These are phyloP conservation scores for Metschnikowia reukaufii DNA, from an alignment of 805 yeast species.

Conservation along the genomic window DNA sequence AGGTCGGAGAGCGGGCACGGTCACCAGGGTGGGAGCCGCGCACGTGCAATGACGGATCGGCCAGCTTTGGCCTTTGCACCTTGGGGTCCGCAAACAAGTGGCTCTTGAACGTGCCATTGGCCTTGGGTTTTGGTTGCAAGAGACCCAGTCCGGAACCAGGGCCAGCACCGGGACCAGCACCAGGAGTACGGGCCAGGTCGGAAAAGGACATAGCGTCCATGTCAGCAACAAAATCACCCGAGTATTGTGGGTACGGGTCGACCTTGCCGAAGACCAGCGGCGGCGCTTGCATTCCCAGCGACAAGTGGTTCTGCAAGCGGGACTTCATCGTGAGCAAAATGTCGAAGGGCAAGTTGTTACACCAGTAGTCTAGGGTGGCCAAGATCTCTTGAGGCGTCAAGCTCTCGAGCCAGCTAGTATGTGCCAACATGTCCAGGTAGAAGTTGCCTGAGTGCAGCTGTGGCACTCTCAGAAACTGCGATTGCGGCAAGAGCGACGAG, in stretches of 20 bases:
- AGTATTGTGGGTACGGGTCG: slow-evolving; percentile 8
- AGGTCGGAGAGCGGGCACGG: slow-evolving; percentile 40
- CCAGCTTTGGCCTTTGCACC: slow-evolving; percentile 24
- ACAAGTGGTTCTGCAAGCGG: slow-evolving; percentile 43
- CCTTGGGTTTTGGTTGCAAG: slow-evolving; percentile 21
- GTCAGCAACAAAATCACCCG: slow-evolving; percentile 13
- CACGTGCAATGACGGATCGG: slow-evolving; percentile 21
- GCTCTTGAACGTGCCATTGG: slow-evolving; percentile 16
- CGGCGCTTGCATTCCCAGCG: slow-evolving; percentile 11
- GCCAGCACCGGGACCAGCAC: slow-evolving; percentile 1
- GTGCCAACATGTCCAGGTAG: slow-evolving; percentile 47
- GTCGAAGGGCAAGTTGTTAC: slow-evolving; percentile 52
- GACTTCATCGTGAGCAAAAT: slow-evolving; percentile 49
- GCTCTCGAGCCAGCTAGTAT: slow-evolving; percentile 32
- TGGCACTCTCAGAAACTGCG: slow-evolving; percentile 8
- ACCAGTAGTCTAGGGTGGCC: slow-evolving; percentile 53
- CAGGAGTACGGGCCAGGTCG: slow-evolving; percentile 1
- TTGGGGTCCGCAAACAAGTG: slow-evolving; percentile 20
- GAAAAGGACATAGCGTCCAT: slow-evolving; percentile 17
- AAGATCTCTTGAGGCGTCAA: slow-evolving; percentile 53
- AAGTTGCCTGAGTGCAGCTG: slow-evolving; percentile 10
- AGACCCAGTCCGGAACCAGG: slow-evolving; percentile 3
- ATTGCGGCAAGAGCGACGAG: slow-evolving; percentile 14
- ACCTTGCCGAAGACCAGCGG: slow-evolving; percentile 15
- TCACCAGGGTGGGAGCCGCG: slow-evolving; percentile 24